Evolutionary conservation across 768 basidiomycete species (phyloP), one percentile per base, ranked within the genome.

Genomic region (Kwoniella newhampshirensis): DNA sequence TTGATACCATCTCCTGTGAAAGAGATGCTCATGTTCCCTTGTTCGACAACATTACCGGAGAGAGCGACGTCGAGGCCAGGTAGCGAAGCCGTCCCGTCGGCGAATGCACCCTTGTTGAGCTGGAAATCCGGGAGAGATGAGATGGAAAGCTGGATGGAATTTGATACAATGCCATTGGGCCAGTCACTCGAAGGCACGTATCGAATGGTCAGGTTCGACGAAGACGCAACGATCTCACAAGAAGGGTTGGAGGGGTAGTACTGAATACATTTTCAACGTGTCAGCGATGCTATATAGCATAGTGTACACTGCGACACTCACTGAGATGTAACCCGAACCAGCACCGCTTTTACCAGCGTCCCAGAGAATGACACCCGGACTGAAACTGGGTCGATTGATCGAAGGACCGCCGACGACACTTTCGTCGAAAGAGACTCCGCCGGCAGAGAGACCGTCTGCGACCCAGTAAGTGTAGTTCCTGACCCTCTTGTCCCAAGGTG

Each of bases 331-430:
- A 15, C 62, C 62, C 30, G 20, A 37, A 18, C 62, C 62, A 6
- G 27, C 41, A 32, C 62, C 62, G 30, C 49, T 36, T 25, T 58
- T 59, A 2, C 62, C 62, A 8, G 53, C 35, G 37, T 63, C 62
- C 62, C 62, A 63, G 18, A 47, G 62, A 3, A 63, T 60, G 26
- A 57, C 54, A n/a, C 53, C 62, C 1, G 62, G 62, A n/a, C 23
- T 49, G 39, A 59, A 63, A 32, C 49, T 42, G 13, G 17, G 32
- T 6, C 9, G 30, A 23, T 39, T 49, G 20, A 42, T 51, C 20
- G 46, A 52, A 9, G 62, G 62, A 5, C 62, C 62, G 2, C 62
- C 62, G 1, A 59, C 13, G 18, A 25, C n/a, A 39, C 30, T 39
- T 30, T 59, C 58, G 43, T 63, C 62, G 51, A 51, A 63, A 7